These are phyloP conservation scores for Suillus fuscotomentosus DNA, from an alignment of 768 basidiomycete species.

Conservation along the genomic window DNA sequence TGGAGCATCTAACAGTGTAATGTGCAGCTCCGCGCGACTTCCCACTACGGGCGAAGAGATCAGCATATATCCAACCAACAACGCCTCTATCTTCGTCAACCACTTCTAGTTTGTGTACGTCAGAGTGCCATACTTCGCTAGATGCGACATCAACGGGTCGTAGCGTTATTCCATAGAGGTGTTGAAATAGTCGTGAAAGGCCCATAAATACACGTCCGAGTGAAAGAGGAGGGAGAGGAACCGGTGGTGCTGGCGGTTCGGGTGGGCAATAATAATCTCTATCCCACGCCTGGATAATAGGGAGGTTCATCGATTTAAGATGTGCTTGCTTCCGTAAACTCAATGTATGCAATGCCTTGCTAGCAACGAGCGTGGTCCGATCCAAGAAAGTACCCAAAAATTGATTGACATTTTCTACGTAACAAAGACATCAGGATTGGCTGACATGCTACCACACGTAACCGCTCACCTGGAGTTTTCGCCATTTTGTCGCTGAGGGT, in stretches of 20 bases:
- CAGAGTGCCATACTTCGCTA: conserved; percentile 88
- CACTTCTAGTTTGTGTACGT: conserved; percentile 91
- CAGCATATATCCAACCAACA: conserved; percentile 94
- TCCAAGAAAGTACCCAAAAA: conserved; percentile 83
- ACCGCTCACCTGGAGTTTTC: conserved; percentile 72
- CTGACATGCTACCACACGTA: not conserved
- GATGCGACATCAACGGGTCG: conserved; percentile 64
- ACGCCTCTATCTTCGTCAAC: conserved; percentile 84
- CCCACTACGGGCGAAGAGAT: conserved; percentile 80
- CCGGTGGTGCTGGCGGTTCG: conserved; percentile 71
- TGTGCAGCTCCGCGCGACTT: conserved; percentile 94
- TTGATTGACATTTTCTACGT: conserved; percentile 75
- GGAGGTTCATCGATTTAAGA: conserved; percentile 54
- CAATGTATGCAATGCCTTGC: conserved; percentile 65
- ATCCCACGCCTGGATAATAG: conserved; percentile 92
- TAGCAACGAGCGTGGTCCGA: conserved; percentile 77
- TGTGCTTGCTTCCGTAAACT: conserved; percentile 74
- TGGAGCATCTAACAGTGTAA: conserved; percentile 94
- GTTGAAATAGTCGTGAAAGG: conserved; percentile 83
- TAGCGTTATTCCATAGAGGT: conserved; percentile 83
- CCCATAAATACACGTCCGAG: conserved; percentile 92
- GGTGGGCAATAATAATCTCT: conserved; percentile 90
- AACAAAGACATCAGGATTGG: conserved; percentile 5
- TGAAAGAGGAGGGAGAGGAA: conserved; percentile 72
- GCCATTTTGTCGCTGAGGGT: conserved; percentile 96